Conservation (phyloP, 2,329 filamentous ascomycete genomes). For the Calonectria naviculata region DNA sequence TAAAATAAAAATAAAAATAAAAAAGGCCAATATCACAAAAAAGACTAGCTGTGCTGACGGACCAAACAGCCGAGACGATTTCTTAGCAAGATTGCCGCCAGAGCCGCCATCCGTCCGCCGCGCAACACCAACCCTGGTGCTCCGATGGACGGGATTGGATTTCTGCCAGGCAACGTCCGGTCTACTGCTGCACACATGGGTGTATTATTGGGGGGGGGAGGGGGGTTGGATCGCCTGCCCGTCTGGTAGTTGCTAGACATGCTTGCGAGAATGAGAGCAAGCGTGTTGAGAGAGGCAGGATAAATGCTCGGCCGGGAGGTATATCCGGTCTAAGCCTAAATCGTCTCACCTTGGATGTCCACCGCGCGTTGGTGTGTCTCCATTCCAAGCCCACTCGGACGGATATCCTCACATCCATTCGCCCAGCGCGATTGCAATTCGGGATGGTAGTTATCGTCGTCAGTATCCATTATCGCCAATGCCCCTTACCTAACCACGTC, state of each 20-base stretch:
- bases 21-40: conserved; percentile 2
- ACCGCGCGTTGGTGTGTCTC: conserved; percentile 14
- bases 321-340: conserved; percentile 37
- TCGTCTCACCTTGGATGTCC: conserved; percentile 38
- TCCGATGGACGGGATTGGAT: conserved; percentile 25
- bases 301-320: conserved; percentile 27
- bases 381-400: background rate
- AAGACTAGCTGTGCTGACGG: conserved; percentile 13
- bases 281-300: background rate
- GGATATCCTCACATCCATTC: conserved; percentile 19
- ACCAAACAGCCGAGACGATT: background rate
- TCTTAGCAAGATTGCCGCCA: conserved; percentile 35
- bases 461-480: background rate
- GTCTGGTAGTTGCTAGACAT: background rate
- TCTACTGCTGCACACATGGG: conserved; percentile 22
- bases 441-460: conserved; percentile 1
- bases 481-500: conserved; percentile 4
- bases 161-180: conserved; percentile 23
- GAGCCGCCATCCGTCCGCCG: conserved; percentile 31
- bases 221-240: conserved; percentile 4
- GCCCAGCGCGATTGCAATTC: background rate
- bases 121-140: conserved; percentile 8
- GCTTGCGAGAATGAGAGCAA: background rate
- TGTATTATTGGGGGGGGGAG: background rate
- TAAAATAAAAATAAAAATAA: conserved; percentile 26